phyloP scores from a whole-genome alignment of 306 rosid species.

The Gynostemma pentaphyllum region DNA sequence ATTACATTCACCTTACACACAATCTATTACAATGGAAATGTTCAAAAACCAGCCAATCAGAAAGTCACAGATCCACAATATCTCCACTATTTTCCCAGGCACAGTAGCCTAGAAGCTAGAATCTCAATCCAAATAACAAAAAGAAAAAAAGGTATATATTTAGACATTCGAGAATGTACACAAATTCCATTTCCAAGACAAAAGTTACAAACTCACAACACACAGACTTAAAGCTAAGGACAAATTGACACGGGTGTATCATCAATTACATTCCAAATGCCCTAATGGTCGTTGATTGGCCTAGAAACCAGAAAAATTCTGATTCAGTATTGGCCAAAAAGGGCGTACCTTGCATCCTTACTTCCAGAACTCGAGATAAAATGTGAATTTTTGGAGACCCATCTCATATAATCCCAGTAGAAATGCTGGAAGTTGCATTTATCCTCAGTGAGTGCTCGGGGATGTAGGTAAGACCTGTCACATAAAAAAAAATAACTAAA shows the following conservation, averaged over 20 bases:
- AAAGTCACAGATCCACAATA: slow-evolving; percentile 1
- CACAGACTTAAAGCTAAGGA: slow-evolving; percentile 11
- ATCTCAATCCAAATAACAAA: slow-evolving; percentile 1
- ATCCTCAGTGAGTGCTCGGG: slow-evolving; percentile 68
- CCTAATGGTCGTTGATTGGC: slow-evolving; percentile 19
- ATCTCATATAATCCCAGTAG: slow-evolving; percentile 36
- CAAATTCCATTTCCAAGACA: slow-evolving; percentile 22
- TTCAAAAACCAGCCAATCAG: background rate
- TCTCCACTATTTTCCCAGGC: slow-evolving; percentile 9
- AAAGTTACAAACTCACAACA: slow-evolving; percentile 19
- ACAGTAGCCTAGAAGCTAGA: slow-evolving; percentile 33
- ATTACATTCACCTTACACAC: too few species aligned
- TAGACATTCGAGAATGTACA: slow-evolving; percentile 20
- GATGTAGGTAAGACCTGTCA: slow-evolving; percentile 60
- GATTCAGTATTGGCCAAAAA: slow-evolving; percentile 5
- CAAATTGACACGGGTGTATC: slow-evolving; percentile 21
- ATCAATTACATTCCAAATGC: slow-evolving; percentile 13
- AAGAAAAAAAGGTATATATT: slow-evolving; percentile 15
- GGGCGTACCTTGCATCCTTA: background rate
- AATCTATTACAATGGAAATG: too few species aligned
- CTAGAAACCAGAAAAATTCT: slow-evolving; percentile 5
- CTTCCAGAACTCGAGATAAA: slow-evolving; percentile 5
- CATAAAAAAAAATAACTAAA: slow-evolving; percentile 17
- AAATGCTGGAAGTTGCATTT: slow-evolving; percentile 68
- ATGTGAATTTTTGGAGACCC: background rate